Evolutionary conservation across 176 grass and related monocot species (phyloP).

Genomic region (Carex pumila): DNA sequence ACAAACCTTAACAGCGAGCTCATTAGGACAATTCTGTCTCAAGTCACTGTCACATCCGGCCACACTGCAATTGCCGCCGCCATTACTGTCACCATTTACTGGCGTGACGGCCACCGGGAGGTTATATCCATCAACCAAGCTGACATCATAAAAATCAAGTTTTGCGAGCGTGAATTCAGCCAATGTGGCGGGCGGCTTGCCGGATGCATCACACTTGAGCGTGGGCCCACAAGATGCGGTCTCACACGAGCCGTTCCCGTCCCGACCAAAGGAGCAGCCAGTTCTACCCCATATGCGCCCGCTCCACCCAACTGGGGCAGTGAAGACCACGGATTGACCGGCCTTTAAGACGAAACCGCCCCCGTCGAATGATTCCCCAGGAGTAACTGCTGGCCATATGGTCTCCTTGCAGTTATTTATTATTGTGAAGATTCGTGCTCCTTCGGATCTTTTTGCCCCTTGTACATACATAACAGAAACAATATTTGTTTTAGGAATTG

Average conservation of each 20-base stretch:
- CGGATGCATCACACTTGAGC: slow-evolving; percentile 47
- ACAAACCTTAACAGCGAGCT: slow-evolving; percentile 44
- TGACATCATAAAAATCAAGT: slow-evolving; percentile 44
- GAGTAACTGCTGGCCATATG: slow-evolving; percentile 64
- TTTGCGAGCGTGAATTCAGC: slow-evolving; percentile 72
- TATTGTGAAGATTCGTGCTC: slow-evolving; percentile 55
- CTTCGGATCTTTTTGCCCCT: slow-evolving; percentile 24
- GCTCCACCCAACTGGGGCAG: slow-evolving; percentile 48
- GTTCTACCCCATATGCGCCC: slow-evolving; percentile 86
- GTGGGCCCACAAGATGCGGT: slow-evolving; percentile 49
- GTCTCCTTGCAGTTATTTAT: slow-evolving; percentile 72
- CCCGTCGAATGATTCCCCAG: slow-evolving; percentile 55
- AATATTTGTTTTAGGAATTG: not conserved
- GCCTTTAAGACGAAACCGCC: slow-evolving; percentile 52
- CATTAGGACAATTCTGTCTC: slow-evolving; percentile 38
- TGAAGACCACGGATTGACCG: slow-evolving; percentile 63
- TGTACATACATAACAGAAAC: not conserved
- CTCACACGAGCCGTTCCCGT: slow-evolving; percentile 51
- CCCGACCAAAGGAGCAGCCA: slow-evolving; percentile 48
- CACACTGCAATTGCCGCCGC: slow-evolving; percentile 37
- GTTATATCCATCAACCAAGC: slow-evolving; percentile 51
- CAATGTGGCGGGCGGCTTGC: slow-evolving; percentile 47
- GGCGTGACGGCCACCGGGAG: slow-evolving; percentile 40
- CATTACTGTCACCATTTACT: slow-evolving; percentile 17
- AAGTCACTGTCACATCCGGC: slow-evolving; percentile 67